Evolutionary conservation across 129 eudicot genomes (phyloP), one percentile per base, ranked within the genome.

Genomic region (Helianthus tuberosus): DNA sequence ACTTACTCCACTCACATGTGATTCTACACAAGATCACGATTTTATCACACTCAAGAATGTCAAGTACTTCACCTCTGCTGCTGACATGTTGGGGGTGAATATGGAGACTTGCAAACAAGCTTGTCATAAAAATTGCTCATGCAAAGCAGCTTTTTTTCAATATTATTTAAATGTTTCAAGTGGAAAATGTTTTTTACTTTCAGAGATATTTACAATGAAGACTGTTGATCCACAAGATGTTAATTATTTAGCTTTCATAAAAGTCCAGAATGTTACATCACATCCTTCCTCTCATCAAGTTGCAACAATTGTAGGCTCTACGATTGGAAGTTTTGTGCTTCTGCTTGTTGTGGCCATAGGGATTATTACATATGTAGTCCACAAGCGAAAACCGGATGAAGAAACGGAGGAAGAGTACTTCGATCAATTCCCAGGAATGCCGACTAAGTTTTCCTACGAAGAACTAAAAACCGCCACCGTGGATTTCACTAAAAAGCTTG

Each of bases 111-210:
- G 85, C 59, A 84, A 77, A 68, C 53, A 41, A 54, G 85, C 82
- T 3, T 80, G 88, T 25, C 46, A 76, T 51, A 53, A 60, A 9
- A 80, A 72, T 27, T 84, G 85, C 66, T 61, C 74, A 2, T 84
- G 88, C 66, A 65, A 66, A 76, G 88, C 85, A 41, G 77, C 79
- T 5, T 3, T 84, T 13, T 84, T 84, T 67, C 58, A 10, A 2
- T 65, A 77, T 62, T 12, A 9, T 11, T 27, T 3, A 2, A 59
- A 58, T 63, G 17, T 39, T 46, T 68, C 75, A 44, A 5, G 23
- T n/a, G 72, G 72, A 61, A 11, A 29, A 29, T 75, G 85, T 29
- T 54, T 3, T 39, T 70, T 75, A 57, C 64, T 66, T 36, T 36
- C 74, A 8, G 64, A 80, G 27, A 63, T 87, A 10, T 78, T 81